Evolutionary conservation across 345 rosid genomes (phyloP), one percentile per base, ranked within the genome.

Genomic region (Cardamine resedifolia): DNA sequence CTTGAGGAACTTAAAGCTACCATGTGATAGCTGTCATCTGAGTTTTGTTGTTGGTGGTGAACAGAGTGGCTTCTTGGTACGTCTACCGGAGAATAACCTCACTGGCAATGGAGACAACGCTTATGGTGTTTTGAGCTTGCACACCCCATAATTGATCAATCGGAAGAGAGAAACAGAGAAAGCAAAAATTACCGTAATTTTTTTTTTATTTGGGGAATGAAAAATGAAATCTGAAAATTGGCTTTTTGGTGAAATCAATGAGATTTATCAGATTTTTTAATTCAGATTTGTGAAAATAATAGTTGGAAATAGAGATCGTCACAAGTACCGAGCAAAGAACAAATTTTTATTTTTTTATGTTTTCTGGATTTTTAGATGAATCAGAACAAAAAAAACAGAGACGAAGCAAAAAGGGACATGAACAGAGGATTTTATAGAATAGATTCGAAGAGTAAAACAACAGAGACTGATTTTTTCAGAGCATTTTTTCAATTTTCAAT

Each of bases 1-100:
- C 90, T 86, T 39, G 90, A 79, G 50, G 98, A 86, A 50, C 78
- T 86, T 49, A 94, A 85, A 16, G 95, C 86, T 43, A 91, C 92
- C 15, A 91, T 79, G 58, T 89, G 92, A 77, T 77, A 86, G 81
- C 83, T 86, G 45, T 91, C 96, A 52, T 80, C 86, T 30, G 69
- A 83, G 74, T 76, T 68, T 73, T 83, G 85, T 3, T 86, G 83
- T 49, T 86, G 88, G 64, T 84, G 92, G 19, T 86, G 89, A 85
- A 85, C 85, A 1, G 98, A 94, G 11, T 85, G 81, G 81, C 90
- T 85, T 53, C 95, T 75, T 3, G 71, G 79, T 75, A 84, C 77
- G 3, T 77, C 72, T 73, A 81, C 84, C 72, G 96, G 92, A 12
- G 95, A 87, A 61, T 74, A 86, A 2, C 84, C 89, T 18, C 78